Evolutionary conservation across 352 stramenopile species (phyloP), one percentile per base, ranked within the genome.

Genomic region (Phytophthora tubulina): DNA sequence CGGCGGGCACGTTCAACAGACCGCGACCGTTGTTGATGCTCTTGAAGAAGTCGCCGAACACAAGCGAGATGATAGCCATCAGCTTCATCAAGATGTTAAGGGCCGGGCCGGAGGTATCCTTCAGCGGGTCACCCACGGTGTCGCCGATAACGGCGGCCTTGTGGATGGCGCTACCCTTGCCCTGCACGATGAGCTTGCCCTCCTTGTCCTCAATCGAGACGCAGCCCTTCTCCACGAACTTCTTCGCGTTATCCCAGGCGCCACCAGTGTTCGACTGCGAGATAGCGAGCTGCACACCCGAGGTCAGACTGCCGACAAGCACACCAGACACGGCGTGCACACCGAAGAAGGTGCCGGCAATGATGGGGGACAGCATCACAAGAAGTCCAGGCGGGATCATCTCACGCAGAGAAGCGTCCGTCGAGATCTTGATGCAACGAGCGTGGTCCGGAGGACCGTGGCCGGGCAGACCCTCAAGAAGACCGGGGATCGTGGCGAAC

Each of bases 81-180:
- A 99, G 81, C 92, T 99, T 99, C 97, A 99, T 99, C 58, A 99
- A 83, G 88, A 99, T 99, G 89, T 99, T 99, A 53, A 99, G 88
- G 54, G 97, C 96, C 45, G 98, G 98, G 70, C 98, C 98, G n/a
- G 96, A 99, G 33, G 98, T 99, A 88, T 99, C 98, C 91, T 99
- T 99, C 72, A 99, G 91, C 70, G 98, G 98, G 91, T 99, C 98
- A 78, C 98, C 98, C 49, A 99, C 97, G 50, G 98, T 99, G 87
- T 99, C 98, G 74, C 98, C 98, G 54, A 98, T 95, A 42, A 99
- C 95, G 33, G 95, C 94, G 53, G 97, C 97, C 91, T 99, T 99
- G 90, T 99, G 98, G 79, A 99, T 97, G 65, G 98, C 94, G 63
- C 93, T 98, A 75, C 97, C 97, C 90, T 99, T 99, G 72, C 87